Evolutionary conservation across 1,284 basidiomycete species (phyloP), one percentile per base, ranked within the genome.

Genomic region (Moesziomyces sp.): DNA sequence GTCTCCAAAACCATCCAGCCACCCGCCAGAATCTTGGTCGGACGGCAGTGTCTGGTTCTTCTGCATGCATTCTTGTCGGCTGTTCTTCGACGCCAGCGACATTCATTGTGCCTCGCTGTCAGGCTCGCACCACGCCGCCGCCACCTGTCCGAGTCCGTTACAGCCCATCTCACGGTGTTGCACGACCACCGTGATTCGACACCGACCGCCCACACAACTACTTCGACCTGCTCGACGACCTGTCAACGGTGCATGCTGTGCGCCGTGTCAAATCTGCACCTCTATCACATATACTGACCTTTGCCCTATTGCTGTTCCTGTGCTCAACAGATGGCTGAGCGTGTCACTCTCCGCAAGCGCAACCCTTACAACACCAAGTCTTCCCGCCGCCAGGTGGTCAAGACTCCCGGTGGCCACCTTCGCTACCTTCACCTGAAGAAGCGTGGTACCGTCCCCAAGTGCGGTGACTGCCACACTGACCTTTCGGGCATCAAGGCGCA

Each of bases 281-380:
- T 47, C 42, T 26, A 3, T 19, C 9, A 24, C 44, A 5, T 11
- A 10, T 21, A 23, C 42, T 51, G n/a, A 40, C 57, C 34, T 19
- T 3, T 2, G 3, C 28, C 3, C n/a, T 35, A 28, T 6, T 28
- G 16, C 21, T 19, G 19, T n/a, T n/a, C 5, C 40, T 34, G 5
- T 30, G 16, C 21, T 21, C 6, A 7, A 26, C 52, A 82, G 75
- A 97, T 98, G 95, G 94, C 93, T 87, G 93, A 97, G 91, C 94
- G 96, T 86, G 95, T 99, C 84, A 97, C 95, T 82, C 93, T 99
- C 88, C 93, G 97, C 88, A 99, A 96, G 88, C 93, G 96, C 86
- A 92, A 92, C 83, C 91, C 95, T 23, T 99, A 99, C 90, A 98
- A 98, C 91, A 99, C 97, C 87, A 91, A 91, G 85, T 98, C 96